Conservation (phyloP, 768 basidiomycete genomes). For the Neoboletus subvelutipes region DNA sequence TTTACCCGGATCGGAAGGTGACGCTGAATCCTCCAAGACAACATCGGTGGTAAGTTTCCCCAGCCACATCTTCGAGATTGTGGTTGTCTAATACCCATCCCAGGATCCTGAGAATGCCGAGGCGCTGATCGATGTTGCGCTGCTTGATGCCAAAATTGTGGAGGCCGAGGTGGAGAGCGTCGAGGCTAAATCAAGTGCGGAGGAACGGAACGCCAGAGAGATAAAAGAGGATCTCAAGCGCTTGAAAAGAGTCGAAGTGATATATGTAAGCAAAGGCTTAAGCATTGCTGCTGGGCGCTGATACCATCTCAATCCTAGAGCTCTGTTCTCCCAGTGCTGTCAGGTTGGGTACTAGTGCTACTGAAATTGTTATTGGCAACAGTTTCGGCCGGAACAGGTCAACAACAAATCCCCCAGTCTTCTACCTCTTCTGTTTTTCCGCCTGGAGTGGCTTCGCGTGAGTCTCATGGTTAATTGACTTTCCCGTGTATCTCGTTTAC, state of each 20-base stretch:
- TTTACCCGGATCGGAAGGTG: conserved; percentile 66
- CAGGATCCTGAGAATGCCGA: conserved; percentile 64
- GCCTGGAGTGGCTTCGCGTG: conserved; percentile 66
- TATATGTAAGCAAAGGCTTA: conserved; percentile 68
- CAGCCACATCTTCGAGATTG: not conserved
- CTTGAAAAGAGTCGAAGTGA: conserved; percentile 84
- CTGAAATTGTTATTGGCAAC: conserved; percentile 92
- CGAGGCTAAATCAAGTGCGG: conserved; percentile 47
- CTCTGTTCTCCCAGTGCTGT: conserved; percentile 77
- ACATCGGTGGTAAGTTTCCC: conserved; percentile 38
- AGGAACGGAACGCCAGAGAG: conserved; percentile 64
- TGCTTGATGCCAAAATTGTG: conserved; percentile 72
- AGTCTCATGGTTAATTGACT: conserved; percentile 20
- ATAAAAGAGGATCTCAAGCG: conserved; percentile 81
- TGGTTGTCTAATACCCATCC: conserved; percentile 1
- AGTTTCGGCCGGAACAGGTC: conserved; percentile 73
- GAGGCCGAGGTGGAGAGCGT: conserved; percentile 55
- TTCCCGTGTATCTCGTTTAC: conserved; percentile 1
- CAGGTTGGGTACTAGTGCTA: conserved; percentile 89
- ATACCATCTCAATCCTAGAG: conserved; percentile 48
- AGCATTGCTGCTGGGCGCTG: not conserved
- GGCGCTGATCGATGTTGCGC: conserved; percentile 67
- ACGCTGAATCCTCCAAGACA: conserved; percentile 52
- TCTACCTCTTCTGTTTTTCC: conserved; percentile 72
- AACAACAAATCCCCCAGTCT: conserved; percentile 58